These are phyloP conservation scores for Bipolaris bicolor DNA, from an alignment of 2,329 filamentous ascomycete genomes.

Conservation along the genomic window DNA sequence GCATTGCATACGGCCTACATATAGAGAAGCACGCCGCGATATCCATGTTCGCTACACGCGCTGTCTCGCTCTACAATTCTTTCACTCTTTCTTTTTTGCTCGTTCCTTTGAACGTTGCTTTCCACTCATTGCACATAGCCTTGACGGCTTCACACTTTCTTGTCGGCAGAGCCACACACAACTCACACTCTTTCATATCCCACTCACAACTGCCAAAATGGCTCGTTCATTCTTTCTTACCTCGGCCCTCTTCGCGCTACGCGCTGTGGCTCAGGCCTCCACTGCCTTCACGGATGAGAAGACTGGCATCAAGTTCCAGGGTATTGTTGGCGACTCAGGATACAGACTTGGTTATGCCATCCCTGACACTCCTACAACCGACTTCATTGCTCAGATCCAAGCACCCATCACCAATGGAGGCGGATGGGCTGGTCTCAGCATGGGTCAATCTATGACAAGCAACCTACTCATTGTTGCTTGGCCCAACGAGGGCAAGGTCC, in stretches of 20 bases:
- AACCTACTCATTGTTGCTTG: conserved; percentile 61
- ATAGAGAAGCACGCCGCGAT: conserved; percentile 9
- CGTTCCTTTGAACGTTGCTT: conserved; percentile 24
- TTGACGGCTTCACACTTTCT: conserved; percentile 43
- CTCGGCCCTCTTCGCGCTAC: conserved; percentile 33
- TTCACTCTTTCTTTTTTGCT: conserved; percentile 18
- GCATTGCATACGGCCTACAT: conserved; percentile 21
- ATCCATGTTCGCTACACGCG: conserved; percentile 9
- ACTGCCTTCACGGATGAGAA: conserved; percentile 39
- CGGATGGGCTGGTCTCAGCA: conserved; percentile 60
- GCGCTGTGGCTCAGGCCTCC: conserved; percentile 35
- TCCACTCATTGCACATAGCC: conserved; percentile 33
- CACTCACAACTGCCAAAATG: conserved; percentile 27
- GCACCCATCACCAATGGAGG: conserved; percentile 52
- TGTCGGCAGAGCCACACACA: conserved; percentile 32
- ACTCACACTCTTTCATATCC: conserved; percentile 20
- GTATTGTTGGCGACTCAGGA: conserved; percentile 44
- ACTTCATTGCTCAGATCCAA: conserved; percentile 62
- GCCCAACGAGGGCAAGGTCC: conserved; percentile 56
- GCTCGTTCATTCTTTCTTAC: conserved; percentile 37
- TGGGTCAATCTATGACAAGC: conserved; percentile 57
- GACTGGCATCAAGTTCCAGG: conserved; percentile 44
- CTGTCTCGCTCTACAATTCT: conserved; percentile 17
- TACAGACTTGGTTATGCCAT: conserved; percentile 60
- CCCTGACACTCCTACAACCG: conserved; percentile 56